These are phyloP conservation scores for Hyaloscypha variabilis DNA, from an alignment of 495 filamentous ascomycete species.

Conservation along the genomic window DNA sequence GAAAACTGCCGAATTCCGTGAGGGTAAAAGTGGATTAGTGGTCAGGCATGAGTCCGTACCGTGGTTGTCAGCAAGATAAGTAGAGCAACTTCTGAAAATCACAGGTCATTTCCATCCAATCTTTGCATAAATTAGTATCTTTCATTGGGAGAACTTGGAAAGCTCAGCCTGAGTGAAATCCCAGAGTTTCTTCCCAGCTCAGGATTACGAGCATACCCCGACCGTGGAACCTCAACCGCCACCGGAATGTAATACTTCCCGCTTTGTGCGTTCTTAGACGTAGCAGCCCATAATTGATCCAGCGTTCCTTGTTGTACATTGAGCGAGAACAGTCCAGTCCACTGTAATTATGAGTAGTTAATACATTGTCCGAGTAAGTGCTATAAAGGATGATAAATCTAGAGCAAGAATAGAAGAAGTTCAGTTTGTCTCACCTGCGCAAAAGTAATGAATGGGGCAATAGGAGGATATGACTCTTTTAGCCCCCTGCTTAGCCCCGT, in stretches of 20 bases:
- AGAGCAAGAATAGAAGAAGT: not conserved
- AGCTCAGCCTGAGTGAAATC: slow-evolving; percentile 64
- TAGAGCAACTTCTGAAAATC: no score
- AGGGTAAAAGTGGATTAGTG: no score
- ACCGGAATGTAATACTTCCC: slow-evolving; percentile 59
- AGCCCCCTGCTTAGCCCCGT: not conserved
- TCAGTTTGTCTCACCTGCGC: not conserved
- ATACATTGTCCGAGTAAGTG: not conserved
- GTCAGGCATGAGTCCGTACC: no score
- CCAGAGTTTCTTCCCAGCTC: slow-evolving; percentile 57
- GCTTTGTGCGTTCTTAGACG: slow-evolving; percentile 28
- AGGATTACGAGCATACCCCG: slow-evolving; percentile 43
- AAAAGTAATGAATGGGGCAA: not conserved
- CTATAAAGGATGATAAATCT: not conserved
- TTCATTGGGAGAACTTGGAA: not conserved
- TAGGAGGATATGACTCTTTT: not conserved
- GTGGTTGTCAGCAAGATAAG: no score
- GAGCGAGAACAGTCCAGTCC: not conserved
- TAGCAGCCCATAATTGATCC: slow-evolving; percentile 64
- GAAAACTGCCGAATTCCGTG: no score
- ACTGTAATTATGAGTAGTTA: not conserved
- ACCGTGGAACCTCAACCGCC: slow-evolving; percentile 40
- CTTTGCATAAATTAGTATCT: no score
- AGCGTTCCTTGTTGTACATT: slow-evolving; percentile 47
- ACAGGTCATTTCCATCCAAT: no score